phyloP scores from a whole-genome alignment of 2,329 filamentous ascomycete genomes.

The Stagonosporopsis chrysanthemi region DNA sequence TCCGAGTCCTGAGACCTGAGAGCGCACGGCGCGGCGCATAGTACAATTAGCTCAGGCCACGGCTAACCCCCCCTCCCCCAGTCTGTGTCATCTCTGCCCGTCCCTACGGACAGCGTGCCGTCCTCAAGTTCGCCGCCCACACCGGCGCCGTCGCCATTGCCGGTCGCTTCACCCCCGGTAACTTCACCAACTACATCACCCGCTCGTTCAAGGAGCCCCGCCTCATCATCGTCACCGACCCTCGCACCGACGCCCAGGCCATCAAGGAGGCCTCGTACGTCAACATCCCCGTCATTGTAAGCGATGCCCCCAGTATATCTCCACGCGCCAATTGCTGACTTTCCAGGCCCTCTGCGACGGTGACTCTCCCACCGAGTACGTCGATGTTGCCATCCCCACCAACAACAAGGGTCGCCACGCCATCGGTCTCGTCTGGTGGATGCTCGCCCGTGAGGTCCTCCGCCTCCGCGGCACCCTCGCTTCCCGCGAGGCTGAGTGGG shows the following conservation, averaged over 20 bases:
- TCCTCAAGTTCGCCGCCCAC: constrained; percentile 99
- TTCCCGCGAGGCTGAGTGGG: constrained; percentile 96
- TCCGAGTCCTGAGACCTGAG: too few relatives aligned
- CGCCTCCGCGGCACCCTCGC: constrained; percentile 96
- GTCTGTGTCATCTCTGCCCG: constrained; percentile 93
- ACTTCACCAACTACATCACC: constrained; percentile 99
- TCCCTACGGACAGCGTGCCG: constrained; percentile 98
- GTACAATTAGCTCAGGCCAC: neutral
- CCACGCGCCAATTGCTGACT: neutral
- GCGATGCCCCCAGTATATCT: constrained; percentile 6
- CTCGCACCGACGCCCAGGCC: constrained; percentile 98
- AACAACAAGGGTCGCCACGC: constrained; percentile 99
- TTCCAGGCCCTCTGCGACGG: constrained; percentile 89
- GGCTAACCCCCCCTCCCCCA: constrained; percentile 8
- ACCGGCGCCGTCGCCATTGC: constrained; percentile 98
- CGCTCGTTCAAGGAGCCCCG: constrained; percentile 99
- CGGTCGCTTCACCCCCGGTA: constrained; percentile 99
- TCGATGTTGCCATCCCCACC: constrained; percentile 99
- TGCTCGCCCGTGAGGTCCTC: constrained; percentile 99
- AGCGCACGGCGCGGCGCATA: too few relatives aligned
- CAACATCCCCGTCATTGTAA: constrained; percentile 95
- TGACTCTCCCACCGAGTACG: constrained; percentile 99
- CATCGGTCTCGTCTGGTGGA: constrained; percentile 99
- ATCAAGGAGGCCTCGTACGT: constrained; percentile 99
- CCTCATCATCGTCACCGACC: constrained; percentile 98